These are phyloP conservation scores for Aspergillus chevalieri DNA, from an alignment of 2,329 filamentous ascomycete genomes.

Conservation along the genomic window DNA sequence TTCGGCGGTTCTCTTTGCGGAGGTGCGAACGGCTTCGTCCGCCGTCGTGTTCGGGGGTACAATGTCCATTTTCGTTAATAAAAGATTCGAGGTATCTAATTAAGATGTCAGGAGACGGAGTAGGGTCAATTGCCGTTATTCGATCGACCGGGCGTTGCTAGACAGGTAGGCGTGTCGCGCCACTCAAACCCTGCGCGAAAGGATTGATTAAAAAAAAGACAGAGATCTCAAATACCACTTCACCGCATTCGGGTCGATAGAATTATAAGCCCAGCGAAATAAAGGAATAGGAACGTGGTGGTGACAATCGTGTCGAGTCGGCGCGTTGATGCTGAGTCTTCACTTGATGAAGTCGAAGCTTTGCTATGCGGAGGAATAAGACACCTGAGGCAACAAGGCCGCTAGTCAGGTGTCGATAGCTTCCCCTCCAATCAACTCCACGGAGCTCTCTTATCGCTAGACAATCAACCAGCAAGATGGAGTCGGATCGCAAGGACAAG, in stretches of 20 bases:
- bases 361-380: background rate
- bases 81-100: background rate
- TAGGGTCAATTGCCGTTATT: background rate
- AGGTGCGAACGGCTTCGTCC: slow-evolving; percentile 35
- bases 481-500: slow-evolving; percentile 49
- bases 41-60: slow-evolving; percentile 21
- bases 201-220: background rate
- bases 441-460: slow-evolving; percentile 1
- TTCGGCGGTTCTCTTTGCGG: slow-evolving; percentile 42
- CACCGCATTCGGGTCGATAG: background rate
- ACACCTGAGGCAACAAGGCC: slow-evolving; percentile 7
- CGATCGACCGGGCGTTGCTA: background rate
- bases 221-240: background rate
- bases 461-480: slow-evolving; percentile 25
- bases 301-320: background rate
- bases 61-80: slow-evolving; percentile 24
- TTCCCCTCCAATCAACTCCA: background rate
- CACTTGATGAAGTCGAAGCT: background rate
- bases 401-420: background rate
- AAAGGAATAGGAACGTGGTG: background rate
- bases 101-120: slow-evolving; percentile 1
- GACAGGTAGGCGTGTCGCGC: slow-evolving; percentile 6
- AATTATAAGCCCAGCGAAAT: background rate
- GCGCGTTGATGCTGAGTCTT: background rate
- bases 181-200: background rate